phyloP scores from a whole-genome alignment of 2,329 filamentous ascomycete genomes.

The Alternaria conjuncta region DNA sequence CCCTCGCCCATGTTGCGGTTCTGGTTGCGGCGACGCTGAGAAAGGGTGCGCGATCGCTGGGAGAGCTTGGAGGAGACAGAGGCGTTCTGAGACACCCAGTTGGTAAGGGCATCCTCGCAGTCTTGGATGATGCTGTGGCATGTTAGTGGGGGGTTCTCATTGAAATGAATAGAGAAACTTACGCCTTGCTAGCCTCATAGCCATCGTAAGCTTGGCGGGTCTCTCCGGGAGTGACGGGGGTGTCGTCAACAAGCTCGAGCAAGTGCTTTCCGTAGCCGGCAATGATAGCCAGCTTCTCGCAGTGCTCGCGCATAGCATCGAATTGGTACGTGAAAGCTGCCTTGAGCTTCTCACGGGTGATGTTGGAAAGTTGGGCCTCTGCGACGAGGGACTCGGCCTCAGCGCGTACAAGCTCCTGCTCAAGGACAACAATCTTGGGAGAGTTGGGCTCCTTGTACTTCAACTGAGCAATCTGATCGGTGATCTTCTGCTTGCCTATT shows the following conservation, averaged over 20 bases:
- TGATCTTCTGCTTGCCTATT: constrained; percentile 96
- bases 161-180: constrained; percentile 28
- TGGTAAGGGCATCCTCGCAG: constrained; percentile 95
- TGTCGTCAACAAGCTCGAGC: constrained; percentile 95
- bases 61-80: constrained; percentile 88
- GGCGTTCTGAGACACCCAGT: constrained; percentile 93
- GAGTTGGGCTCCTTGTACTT: constrained; percentile 99
- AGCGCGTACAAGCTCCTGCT: constrained; percentile 97
- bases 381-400: constrained; percentile 99
- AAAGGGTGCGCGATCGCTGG: constrained; percentile 83
- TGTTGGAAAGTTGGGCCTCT: constrained; percentile 98
- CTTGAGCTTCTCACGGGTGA: constrained; percentile 99
- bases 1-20: constrained; percentile 71
- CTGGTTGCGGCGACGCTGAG: constrained; percentile 75
- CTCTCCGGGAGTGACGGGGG: constrained; percentile 95
- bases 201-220: constrained; percentile 95
- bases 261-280: constrained; percentile 97
- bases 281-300: constrained; percentile 97
- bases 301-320: constrained; percentile 94
- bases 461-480: constrained; percentile 95
- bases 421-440: constrained; percentile 94
- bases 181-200: constrained; percentile 94
- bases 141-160: constrained; percentile 21
- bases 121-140: constrained; percentile 85
- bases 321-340: constrained; percentile 98